Evolutionary conservation across 1,139 yeast species (phyloP).

Genomic region (Sugiyamaella sp.): DNA sequence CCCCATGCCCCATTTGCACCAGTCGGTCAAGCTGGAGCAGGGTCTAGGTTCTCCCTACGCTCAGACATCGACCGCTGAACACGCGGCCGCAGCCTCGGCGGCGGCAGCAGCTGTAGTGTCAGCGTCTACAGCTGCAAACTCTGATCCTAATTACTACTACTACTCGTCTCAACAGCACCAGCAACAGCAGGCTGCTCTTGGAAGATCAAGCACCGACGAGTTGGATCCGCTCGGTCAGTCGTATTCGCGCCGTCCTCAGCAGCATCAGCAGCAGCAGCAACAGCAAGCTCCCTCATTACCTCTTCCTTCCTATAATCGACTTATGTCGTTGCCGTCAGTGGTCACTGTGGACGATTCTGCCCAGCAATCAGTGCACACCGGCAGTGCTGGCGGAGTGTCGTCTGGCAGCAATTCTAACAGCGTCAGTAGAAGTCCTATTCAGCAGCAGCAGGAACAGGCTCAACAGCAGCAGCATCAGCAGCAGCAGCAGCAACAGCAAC

Average conservation of each 20-base stretch:
- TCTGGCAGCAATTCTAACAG: not conserved
- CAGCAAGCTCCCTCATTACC: constrained; percentile 24
- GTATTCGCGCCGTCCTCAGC: constrained; percentile 11
- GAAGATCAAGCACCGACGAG: constrained; percentile 13
- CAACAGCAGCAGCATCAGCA: constrained; percentile 7
- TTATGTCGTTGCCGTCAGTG: constrained; percentile 17
- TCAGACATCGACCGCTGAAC: constrained; percentile 1
- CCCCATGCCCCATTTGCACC: constrained; percentile 22
- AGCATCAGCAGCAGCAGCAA: constrained; percentile 21
- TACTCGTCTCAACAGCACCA: constrained; percentile 16
- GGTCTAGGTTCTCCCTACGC: no score
- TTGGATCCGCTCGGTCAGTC: constrained; percentile 20
- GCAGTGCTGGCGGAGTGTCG: not conserved
- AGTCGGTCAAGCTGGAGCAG: constrained; percentile 1
- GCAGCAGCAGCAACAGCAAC: constrained; percentile 11
- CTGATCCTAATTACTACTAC: constrained; percentile 22
- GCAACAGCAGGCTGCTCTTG: constrained; percentile 7
- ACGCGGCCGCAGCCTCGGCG: constrained; percentile 10
- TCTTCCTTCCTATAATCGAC: constrained; percentile 24
- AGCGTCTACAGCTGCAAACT: constrained; percentile 10
- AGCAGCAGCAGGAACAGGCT: not conserved
- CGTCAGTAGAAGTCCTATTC: not conserved
- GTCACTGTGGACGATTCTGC: constrained; percentile 7
- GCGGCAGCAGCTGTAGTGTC: constrained; percentile 2
- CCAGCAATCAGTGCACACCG: not conserved